Base-by-base conservation (phyloP, 345 rosid species). In the Heritiera littoralis region DNA sequence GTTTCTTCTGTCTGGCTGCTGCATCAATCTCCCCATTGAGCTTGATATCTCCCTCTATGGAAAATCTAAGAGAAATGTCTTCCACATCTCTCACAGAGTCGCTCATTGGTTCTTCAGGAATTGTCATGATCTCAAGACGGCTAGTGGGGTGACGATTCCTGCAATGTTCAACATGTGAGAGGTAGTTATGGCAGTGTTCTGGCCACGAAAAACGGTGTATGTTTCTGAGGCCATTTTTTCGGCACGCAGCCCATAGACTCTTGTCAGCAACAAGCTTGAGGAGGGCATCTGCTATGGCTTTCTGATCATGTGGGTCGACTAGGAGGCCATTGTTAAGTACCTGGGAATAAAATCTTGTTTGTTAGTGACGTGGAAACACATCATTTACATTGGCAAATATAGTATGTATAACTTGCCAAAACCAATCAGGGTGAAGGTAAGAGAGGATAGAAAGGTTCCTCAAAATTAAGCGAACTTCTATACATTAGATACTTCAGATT, bases 21-120 rank as follows among this genome's bases (percentile, higher is more conserved):
- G 90, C 90, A 81, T 93, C 97, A 17, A 87, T 80, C 82, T 92
- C 98, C 67, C 92, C 90, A 18, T 88, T 87, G 72, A 87, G 82
- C 76, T 89, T 90, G 88, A 87, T 81, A 78, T 93, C 95, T 40
- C 93, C 97, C 43, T 95, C 98, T 49, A 86, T 77, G 54, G 98
- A 92, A 85, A 95, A 90, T 85, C 90, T 87, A 81, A 93, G 82
- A 80, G 98, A 94, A 58, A 91, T 86, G 85, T 95, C 97, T 73
- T 92, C 95, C 4, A 91, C 90, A 71, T 90, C 98, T 76, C 83
- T 89, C 43, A 95, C 83, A 51, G 98, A 95, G 81, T 95, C 97
- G 68, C 98, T 93, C 90, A 89, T 86, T 15, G 93, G 94, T 80
- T 94, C 98, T 86, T 92, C 91, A 45, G 91, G 95, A 81, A 82